A percentile compares a stretch with the other conserved stretches of the same genome.
phyloP scores from a whole-genome alignment of 2,329 filamentous ascomycete species.

The Ophiosphaerella korrae region DNA sequence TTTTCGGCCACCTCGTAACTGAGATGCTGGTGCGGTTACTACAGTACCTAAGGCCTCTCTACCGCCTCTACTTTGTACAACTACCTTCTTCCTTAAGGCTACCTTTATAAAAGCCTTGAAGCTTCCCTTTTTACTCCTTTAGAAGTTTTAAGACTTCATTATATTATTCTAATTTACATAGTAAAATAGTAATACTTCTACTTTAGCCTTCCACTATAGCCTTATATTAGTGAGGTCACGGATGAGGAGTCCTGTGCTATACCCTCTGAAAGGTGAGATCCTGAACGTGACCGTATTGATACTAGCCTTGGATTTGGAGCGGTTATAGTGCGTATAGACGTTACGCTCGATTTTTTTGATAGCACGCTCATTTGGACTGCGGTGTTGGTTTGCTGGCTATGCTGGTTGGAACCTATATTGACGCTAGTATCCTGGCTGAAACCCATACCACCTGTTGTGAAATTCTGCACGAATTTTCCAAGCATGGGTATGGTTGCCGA shows the following conservation, averaged over 20 bases:
- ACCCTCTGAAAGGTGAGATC: neutral
- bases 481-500: slow-evolving; percentile 9
- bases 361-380: neutral
- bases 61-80: no score
- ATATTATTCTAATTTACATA: no score
- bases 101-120: no score
- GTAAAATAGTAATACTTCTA: no score
- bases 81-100: no score
- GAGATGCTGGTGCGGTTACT: no score
- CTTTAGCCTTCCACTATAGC: neutral
- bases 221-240: slow-evolving; percentile 2
- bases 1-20: no score
- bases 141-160: no score
- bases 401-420: neutral
- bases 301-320: neutral
- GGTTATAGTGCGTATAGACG: neutral
- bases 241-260: slow-evolving; percentile 1
- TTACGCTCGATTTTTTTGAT: neutral
- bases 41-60: no score
- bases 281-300: neutral
- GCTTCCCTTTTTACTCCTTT: no score
- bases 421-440: neutral
- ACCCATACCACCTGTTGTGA: slow-evolving; percentile 3
- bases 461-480: slow-evolving; percentile 4
- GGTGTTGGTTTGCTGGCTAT: neutral